A percentile compares a stretch with the other conserved stretches of the same genome.
phyloP scores from a whole-genome alignment of 2,329 filamentous ascomycete genomes.

The Ceratocystis colombiana region DNA sequence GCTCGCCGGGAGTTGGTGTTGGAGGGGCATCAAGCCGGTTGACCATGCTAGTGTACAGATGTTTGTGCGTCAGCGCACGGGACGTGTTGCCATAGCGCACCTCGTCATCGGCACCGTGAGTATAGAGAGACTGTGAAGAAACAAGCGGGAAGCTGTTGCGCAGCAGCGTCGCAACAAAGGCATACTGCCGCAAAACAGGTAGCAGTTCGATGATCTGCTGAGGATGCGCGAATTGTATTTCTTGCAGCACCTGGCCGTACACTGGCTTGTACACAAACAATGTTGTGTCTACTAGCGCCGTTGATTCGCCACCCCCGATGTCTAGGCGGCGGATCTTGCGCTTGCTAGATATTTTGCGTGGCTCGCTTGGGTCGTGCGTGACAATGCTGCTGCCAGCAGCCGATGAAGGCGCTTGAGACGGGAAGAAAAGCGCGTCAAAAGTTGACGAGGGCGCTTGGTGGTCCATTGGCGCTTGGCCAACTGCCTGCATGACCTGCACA shows the following conservation, averaged over 20 bases:
- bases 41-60: conserved; percentile 15
- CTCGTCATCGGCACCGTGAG: conserved; percentile 8
- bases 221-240: conserved; percentile 68
- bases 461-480: conserved; percentile 36
- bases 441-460: conserved; percentile 39
- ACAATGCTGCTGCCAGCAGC: conserved; percentile 29
- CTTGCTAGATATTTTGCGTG: conserved; percentile 40
- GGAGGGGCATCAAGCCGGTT: not conserved
- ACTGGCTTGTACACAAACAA: conserved; percentile 64
- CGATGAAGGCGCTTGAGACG: conserved; percentile 34
- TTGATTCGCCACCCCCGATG: conserved; percentile 21
- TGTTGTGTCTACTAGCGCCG: conserved; percentile 38
- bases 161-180: conserved; percentile 56
- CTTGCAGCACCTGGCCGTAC: conserved; percentile 55
- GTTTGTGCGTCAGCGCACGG: conserved; percentile 16
- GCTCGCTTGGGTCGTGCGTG: conserved; percentile 47
- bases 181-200: conserved; percentile 66
- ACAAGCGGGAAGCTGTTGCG: conserved; percentile 44
- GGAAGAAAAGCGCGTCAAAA: conserved; percentile 50
- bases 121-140: not conserved
- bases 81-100: conserved; percentile 16
- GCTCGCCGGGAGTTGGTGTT: not conserved
- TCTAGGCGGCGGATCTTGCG: conserved; percentile 32
- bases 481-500: conserved; percentile 46
- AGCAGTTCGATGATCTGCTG: conserved; percentile 64